Percentiles rank a stretch among this genome's conserved stretches.
Conservation (phyloP, 2,329 filamentous ascomycete species). For the Neonectria coccinea region DNA sequence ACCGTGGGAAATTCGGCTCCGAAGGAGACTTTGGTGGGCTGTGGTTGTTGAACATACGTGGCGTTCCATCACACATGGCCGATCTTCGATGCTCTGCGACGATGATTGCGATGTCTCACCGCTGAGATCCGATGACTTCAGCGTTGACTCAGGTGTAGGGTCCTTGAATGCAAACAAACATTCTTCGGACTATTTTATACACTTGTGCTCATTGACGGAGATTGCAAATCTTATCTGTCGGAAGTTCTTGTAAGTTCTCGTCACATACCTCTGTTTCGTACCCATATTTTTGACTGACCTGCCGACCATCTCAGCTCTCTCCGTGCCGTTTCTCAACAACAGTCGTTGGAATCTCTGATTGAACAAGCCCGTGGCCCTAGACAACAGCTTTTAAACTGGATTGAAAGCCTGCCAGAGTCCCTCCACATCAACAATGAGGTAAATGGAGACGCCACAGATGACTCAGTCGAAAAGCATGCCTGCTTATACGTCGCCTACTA, state of each 20-base stretch:
- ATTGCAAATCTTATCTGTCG: background rate
- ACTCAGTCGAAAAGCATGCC: background rate
- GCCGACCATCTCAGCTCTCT: background rate
- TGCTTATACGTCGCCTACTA: background rate
- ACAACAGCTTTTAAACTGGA: background rate
- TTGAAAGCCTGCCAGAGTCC: background rate
- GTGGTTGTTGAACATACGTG: background rate
- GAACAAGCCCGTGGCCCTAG: background rate
- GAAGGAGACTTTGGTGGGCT: background rate
- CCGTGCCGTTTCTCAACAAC: background rate
- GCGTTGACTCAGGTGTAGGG: background rate
- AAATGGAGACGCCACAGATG: background rate
- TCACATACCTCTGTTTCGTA: background rate
- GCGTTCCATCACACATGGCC: background rate
- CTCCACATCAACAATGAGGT: background rate
- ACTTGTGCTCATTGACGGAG: background rate
- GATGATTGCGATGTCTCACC: background rate
- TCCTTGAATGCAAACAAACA: background rate
- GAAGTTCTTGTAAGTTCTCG: background rate
- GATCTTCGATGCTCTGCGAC: background rate
- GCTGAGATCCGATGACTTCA: background rate
- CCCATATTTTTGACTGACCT: background rate
- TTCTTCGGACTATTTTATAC: background rate
- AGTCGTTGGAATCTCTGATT: background rate
- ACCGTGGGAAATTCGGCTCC: background rate